Conservation (phyloP, 805 yeast species). For the Metschnikowia kofuensis region DNA sequence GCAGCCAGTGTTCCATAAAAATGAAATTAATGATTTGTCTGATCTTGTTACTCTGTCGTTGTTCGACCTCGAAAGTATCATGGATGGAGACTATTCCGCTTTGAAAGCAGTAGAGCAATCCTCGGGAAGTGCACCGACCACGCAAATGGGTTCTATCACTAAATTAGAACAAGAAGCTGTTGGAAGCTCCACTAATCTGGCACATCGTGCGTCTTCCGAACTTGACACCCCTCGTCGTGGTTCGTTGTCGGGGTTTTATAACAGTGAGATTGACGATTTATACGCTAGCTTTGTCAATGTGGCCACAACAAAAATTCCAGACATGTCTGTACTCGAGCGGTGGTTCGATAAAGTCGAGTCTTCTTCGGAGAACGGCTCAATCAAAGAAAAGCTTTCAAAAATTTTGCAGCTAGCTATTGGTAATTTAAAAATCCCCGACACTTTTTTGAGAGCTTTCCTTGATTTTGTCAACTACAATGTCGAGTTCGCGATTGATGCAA, state of each 20-base stretch:
- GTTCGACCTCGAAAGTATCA: conserved; percentile 66
- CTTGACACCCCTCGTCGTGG: conserved; percentile 14
- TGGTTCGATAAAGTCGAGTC: conserved; percentile 39
- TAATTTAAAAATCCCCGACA: conserved; percentile 62
- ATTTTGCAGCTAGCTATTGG: conserved; percentile 70
- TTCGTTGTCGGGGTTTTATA: conserved; percentile 25
- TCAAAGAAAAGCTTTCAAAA: conserved; percentile 49
- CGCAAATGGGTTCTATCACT: conserved; percentile 6
- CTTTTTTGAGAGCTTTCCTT: conserved; percentile 50
- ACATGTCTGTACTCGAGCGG: conserved; percentile 30
- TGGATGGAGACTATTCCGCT: conserved; percentile 44
- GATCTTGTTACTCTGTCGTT: conserved; percentile 68
- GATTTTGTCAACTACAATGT: conserved; percentile 45
- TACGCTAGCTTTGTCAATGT: conserved; percentile 66
- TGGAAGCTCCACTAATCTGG: neutral
- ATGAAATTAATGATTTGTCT: conserved; percentile 78
- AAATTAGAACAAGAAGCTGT: conserved; percentile 5
- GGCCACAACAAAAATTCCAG: conserved; percentile 43
- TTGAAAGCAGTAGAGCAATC: conserved; percentile 19
- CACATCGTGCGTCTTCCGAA: conserved; percentile 2
- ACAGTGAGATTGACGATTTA: conserved; percentile 61
- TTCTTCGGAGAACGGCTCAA: conserved; percentile 17
- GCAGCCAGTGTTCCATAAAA: conserved; percentile 93
- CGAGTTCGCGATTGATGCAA: conserved; percentile 64
- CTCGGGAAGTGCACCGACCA: neutral